phyloP scores from a whole-genome alignment of 83 land plant species.

The Larix sibirica region DNA sequence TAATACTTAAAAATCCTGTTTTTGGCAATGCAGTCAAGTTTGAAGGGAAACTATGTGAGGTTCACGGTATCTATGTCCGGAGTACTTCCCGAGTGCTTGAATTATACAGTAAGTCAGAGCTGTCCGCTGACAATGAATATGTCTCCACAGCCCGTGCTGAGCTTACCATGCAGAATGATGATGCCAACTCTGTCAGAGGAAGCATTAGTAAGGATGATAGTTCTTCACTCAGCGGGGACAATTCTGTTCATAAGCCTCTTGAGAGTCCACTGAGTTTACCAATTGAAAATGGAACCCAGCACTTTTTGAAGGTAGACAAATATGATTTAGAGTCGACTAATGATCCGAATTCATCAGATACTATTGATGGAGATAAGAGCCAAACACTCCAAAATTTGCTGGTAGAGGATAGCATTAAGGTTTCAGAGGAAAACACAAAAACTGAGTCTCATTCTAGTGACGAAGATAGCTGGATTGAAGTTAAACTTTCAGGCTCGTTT shows the following conservation, averaged over 20 bases:
- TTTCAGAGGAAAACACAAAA: neutral
- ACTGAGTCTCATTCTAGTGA: slow-evolving; percentile 19
- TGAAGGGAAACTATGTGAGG: slow-evolving; percentile 30
- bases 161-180: slow-evolving; percentile 5
- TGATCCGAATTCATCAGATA: neutral
- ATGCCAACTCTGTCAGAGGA: neutral
- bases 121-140: slow-evolving; percentile 41
- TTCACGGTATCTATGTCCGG: slow-evolving; percentile 50
- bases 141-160: slow-evolving; percentile 64
- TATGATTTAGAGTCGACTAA: neutral
- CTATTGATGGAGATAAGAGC: neutral
- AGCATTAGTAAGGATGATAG: neutral
- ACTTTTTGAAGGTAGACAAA: neutral
- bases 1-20: neutral
- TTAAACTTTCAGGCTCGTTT: slow-evolving; percentile 33
- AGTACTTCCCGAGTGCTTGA: slow-evolving; percentile 65
- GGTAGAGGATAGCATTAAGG: neutral
- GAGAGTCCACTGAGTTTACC: neutral
- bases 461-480: slow-evolving; percentile 67
- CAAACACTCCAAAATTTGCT: neutral
- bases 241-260: neutral
- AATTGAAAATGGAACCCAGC: neutral
- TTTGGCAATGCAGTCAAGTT: slow-evolving; percentile 42
- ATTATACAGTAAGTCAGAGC: slow-evolving; percentile 38
- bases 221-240: slow-evolving; percentile 1